phyloP scores from a whole-genome alignment of 2,329 filamentous ascomycete genomes.

The Verticillium nubilum region DNA sequence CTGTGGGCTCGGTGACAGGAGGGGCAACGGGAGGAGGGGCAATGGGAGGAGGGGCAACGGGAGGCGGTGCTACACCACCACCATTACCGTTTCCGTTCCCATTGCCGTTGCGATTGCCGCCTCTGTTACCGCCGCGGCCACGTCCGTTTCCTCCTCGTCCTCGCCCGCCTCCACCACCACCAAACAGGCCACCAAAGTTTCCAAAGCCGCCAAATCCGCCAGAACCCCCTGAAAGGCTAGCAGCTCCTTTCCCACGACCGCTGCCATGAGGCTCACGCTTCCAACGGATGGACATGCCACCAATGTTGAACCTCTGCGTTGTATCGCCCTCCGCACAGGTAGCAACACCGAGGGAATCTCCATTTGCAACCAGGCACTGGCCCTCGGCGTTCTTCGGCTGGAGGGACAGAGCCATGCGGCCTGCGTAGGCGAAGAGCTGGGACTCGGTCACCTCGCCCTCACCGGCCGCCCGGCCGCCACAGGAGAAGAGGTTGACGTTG shows the following conservation, averaged over 20 bases:
- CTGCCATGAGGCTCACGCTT: background rate
- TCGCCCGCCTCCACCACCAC: background rate
- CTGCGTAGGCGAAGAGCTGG: slow-evolving; percentile 43
- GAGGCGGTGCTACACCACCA: slow-evolving; percentile 10
- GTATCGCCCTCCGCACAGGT: slow-evolving; percentile 32
- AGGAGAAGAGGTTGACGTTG: slow-evolving; percentile 51
- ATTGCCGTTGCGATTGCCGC: slow-evolving; percentile 1
- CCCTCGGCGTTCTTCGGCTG: slow-evolving; percentile 38
- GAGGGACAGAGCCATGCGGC: slow-evolving; percentile 34
- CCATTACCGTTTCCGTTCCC: slow-evolving; percentile 6
- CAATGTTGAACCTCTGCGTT: slow-evolving; percentile 35
- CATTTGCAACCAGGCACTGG: slow-evolving; percentile 41
- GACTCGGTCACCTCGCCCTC: slow-evolving; percentile 43
- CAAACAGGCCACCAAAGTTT: background rate
- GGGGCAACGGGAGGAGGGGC: background rate
- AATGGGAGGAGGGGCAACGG: slow-evolving; percentile 8
- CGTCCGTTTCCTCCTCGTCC: background rate
- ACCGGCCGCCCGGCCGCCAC: slow-evolving; percentile 52
- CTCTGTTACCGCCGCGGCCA: background rate
- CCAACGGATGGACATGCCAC: slow-evolving; percentile 2
- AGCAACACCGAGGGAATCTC: slow-evolving; percentile 35
- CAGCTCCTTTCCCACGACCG: background rate
- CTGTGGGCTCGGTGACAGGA: background rate
- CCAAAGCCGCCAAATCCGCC: background rate
- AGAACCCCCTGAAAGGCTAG: background rate